Evolutionary conservation across 164 flowering plant genomes (phyloP).

Genomic region (Dillenia turbinata): DNA sequence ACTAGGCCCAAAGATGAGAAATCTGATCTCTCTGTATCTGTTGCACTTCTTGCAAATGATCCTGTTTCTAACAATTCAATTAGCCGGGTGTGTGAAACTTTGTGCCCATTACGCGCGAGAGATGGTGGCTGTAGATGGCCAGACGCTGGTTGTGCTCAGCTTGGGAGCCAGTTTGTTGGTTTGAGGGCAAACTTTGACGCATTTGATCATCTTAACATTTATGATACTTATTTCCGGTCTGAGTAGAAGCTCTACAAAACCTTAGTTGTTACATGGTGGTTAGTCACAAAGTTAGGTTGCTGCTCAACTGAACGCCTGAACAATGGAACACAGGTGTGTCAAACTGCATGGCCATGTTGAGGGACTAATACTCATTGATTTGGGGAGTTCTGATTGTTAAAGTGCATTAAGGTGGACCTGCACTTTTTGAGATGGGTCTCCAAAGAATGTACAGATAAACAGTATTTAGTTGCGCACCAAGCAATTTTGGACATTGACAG

Average conservation of each 20-base stretch:
- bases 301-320: background rate
- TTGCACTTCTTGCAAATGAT: conserved; percentile 41
- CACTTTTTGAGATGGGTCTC: no score
- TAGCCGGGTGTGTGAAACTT: conserved; percentile 53
- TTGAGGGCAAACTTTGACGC: conserved; percentile 93
- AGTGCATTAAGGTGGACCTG: no score
- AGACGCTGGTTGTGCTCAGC: conserved; percentile 86
- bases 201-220: conserved; percentile 76
- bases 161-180: conserved; percentile 88
- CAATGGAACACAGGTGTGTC: no score
- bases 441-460: no score
- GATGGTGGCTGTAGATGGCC: conserved; percentile 96
- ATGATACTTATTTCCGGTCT: conserved; percentile 67
- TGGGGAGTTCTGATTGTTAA: no score
- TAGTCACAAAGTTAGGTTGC: conserved; percentile 4
- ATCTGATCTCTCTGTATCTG: conserved; percentile 62
- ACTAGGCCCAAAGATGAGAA: conserved; percentile 35
- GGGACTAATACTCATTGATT: no score
- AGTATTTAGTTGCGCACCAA: no score
- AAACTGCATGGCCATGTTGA: no score
- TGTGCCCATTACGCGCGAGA: conserved; percentile 72
- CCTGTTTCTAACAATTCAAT: conserved; percentile 31
- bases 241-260: conserved; percentile 10
- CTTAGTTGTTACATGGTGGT: background rate
- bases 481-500: no score